A percentile compares a stretch with the other conserved stretches of the same genome.
Evolutionary conservation across 768 basidiomycete species (phyloP).

Genomic region (Amanita muscaria): DNA sequence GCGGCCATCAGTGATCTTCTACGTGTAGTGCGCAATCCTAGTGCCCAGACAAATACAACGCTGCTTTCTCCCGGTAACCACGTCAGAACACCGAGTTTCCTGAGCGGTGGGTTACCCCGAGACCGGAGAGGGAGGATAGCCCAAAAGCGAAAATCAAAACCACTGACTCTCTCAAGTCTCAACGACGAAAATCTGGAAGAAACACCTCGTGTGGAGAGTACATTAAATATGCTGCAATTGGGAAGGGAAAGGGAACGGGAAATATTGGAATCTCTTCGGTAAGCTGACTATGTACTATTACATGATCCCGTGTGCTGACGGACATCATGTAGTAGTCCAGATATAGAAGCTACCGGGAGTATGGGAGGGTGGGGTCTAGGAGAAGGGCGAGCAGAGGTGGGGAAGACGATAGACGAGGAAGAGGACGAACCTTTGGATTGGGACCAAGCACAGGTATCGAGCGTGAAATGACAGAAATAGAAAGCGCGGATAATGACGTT

Average conservation of each 20-base stretch:
- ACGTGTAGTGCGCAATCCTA: slow-evolving; percentile 48
- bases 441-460: slow-evolving; percentile 60
- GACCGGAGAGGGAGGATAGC: slow-evolving; percentile 75
- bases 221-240: slow-evolving; percentile 26
- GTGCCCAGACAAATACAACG: slow-evolving; percentile 24
- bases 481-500: not conserved
- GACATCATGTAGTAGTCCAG: slow-evolving; percentile 39
- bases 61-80: slow-evolving; percentile 2
- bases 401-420: slow-evolving; percentile 48
- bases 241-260: slow-evolving; percentile 44
- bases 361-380: slow-evolving; percentile 71
- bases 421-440: slow-evolving; percentile 58
- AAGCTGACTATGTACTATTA: no score
- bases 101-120: slow-evolving; percentile 64
- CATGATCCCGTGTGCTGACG: slow-evolving; percentile 1
- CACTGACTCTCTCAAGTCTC: slow-evolving; percentile 24
- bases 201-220: slow-evolving; percentile 36
- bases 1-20: slow-evolving; percentile 61
- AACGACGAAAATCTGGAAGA: slow-evolving; percentile 40
- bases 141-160: slow-evolving; percentile 31
- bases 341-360: slow-evolving; percentile 36
- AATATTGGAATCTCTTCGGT: slow-evolving; percentile 48
- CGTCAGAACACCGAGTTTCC: slow-evolving; percentile 53
- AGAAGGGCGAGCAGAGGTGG: slow-evolving; percentile 42
- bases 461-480: not conserved